phyloP scores from a whole-genome alignment of 2,329 filamentous ascomycete species.

The Fusarium sp. region DNA sequence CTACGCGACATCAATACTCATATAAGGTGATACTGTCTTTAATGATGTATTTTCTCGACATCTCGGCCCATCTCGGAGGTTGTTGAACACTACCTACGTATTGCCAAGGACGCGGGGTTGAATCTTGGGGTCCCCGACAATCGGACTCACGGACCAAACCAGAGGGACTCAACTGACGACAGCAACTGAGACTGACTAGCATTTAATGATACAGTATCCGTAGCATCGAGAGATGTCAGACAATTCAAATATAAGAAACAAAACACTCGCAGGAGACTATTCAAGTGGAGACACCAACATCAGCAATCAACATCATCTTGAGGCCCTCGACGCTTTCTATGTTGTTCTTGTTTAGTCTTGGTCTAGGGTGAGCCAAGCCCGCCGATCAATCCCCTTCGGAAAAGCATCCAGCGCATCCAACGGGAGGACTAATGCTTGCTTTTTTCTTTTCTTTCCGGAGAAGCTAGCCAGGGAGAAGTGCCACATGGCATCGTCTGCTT shows the following conservation, averaged over 20 bases:
- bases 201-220: conserved; percentile 3
- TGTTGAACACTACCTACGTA: conserved; percentile 4
- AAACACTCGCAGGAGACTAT: background rate
- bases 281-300: conserved; percentile 7
- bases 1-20: background rate
- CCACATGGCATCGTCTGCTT: conserved; percentile 44
- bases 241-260: background rate
- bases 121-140: conserved; percentile 29
- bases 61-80: conserved; percentile 22
- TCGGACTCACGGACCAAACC: conserved; percentile 20
- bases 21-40: background rate
- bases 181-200: conserved; percentile 7
- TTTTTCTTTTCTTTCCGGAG: conserved; percentile 13
- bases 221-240: background rate
- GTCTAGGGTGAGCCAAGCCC: conserved; percentile 36
- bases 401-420: conserved; percentile 5
- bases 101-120: conserved; percentile 36
- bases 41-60: background rate
- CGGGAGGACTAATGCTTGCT: conserved; percentile 30
- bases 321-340: conserved; percentile 18
- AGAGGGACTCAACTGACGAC: conserved; percentile 10
- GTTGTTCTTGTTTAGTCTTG: conserved; percentile 6
- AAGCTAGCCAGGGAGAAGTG: conserved; percentile 24
- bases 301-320: conserved; percentile 18
- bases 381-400: conserved; percentile 27